phyloP scores from a whole-genome alignment of 371 early-diverging fungal species.

The Massospora cicadina region DNA sequence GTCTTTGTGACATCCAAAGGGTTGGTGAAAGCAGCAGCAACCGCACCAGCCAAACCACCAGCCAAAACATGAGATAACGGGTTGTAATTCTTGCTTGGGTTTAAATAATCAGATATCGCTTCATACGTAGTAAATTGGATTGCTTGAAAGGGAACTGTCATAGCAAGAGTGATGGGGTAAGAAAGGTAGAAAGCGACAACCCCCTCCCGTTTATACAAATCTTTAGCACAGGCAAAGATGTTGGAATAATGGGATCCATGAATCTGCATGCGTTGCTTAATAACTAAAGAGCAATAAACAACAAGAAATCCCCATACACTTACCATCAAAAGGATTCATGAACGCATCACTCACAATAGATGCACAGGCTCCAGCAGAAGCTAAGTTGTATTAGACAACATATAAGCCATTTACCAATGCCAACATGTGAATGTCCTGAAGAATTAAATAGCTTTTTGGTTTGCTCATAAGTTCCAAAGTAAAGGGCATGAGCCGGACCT shows the following conservation, averaged over 20 bases:
- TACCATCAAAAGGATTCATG: conserved; percentile 91
- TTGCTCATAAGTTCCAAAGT: conserved; percentile 87
- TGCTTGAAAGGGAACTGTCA: conserved; percentile 82
- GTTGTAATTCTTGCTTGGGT: conserved; percentile 60
- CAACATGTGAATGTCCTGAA: conserved; percentile 35
- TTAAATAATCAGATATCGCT: conserved; percentile 45
- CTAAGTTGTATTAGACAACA: conserved; percentile 16
- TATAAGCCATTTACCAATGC: conserved; percentile 29
- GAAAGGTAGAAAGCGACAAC: conserved; percentile 73
- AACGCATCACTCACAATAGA: conserved; percentile 74
- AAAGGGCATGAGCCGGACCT: conserved; percentile 90
- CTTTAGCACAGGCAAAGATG: conserved; percentile 41
- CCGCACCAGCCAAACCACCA: conserved; percentile 78
- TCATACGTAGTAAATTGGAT: conserved; percentile 85
- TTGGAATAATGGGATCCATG: conserved; percentile 35
- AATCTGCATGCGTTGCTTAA: conserved; percentile 89
- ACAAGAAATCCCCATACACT: conserved; percentile 13
- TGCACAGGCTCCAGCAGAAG: conserved; percentile 76
- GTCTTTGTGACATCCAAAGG: conserved; percentile 91
- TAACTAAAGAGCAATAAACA: conserved; percentile 25
- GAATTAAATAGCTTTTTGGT: conserved; percentile 50
- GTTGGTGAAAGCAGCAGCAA: conserved; percentile 78
- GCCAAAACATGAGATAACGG: conserved; percentile 69
- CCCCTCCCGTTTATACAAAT: conserved; percentile 53
- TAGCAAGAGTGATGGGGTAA: conserved; percentile 73